Evolutionary conservation across 768 basidiomycete species (phyloP), one percentile per base, ranked within the genome.

Genomic region (Mycena indigotica): DNA sequence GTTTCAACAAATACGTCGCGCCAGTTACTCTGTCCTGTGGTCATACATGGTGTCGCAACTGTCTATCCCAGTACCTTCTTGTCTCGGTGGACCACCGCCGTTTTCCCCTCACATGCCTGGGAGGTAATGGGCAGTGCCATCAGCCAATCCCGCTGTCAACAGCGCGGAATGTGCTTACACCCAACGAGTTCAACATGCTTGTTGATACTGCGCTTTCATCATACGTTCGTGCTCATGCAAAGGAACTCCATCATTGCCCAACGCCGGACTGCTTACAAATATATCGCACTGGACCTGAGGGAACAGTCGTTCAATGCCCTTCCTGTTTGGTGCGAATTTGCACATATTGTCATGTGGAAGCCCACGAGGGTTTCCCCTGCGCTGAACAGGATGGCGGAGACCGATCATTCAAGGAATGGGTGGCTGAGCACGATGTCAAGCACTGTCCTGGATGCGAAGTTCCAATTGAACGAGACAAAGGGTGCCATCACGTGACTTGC

Each of bases 401-500:
- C 55, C 70, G 73, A 45, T 70, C 84, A 5, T 89, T 89, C 77
- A 72, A 79, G 52, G 78, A 80, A 57, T 93, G 91, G 91, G 77
- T 80, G 55, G 72, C 68, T 60, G 68, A 69, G 32, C 81, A 88
- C 62, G 84, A 86, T 62, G 88, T 91, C 53, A 89, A 91, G 74
- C 73, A 77, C 28, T 93, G 91, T 68, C 91, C 91, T 2, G 80
- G 80, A 0, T 93, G 91, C 73, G 81, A 81, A 53, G 79, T 81
- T 5, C 77, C 81, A 5, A 91, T 93, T 61, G 88, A 93, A 70
- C 84, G 86, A 38, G 75, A 73, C 26, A 87, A 84, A 60, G 91
- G 91, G 0, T 93, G 91, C 70, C 88, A 93, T 72, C 91, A 93
- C 69, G 84, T 93, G 79, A 85, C 82, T n/a, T 93, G 91, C 70